Evolutionary conservation across 2,329 filamentous ascomycete species (phyloP).

Genomic region (Sclerotinia minor): DNA sequence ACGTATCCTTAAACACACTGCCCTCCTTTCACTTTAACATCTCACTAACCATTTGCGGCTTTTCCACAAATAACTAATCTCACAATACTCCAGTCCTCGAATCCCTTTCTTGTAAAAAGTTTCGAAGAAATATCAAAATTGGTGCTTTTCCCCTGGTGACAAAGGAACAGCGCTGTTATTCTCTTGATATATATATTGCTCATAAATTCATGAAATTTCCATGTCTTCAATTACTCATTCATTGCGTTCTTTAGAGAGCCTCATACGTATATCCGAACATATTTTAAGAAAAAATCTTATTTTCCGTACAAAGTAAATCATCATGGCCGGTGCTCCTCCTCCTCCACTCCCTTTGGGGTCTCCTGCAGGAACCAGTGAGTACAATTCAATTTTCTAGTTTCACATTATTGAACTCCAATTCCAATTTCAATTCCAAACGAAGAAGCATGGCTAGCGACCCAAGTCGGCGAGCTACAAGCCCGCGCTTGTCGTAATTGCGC

Average conservation of each 20-base stretch:
- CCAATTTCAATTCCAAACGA: background rate
- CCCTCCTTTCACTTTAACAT: background rate
- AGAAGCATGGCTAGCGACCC: conserved; percentile 7
- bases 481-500: background rate
- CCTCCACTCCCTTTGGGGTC: background rate
- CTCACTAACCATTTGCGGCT: background rate
- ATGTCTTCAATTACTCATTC: no score
- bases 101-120: background rate
- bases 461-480: background rate
- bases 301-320: background rate
- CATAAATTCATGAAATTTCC: background rate
- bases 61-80: background rate
- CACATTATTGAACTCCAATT: background rate
- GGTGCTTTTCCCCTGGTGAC: background rate
- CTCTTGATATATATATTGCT: background rate
- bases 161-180: background rate
- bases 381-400: background rate
- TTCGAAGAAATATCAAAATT: background rate
- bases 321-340: conserved; percentile 1
- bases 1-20: background rate
- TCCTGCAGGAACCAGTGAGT: background rate
- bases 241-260: background rate
- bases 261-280: background rate
- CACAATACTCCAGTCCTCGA: background rate
- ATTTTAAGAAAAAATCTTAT: background rate